phyloP scores from a whole-genome alignment of 805 yeast genomes.

The Cyberlindnera subsufficiens region DNA sequence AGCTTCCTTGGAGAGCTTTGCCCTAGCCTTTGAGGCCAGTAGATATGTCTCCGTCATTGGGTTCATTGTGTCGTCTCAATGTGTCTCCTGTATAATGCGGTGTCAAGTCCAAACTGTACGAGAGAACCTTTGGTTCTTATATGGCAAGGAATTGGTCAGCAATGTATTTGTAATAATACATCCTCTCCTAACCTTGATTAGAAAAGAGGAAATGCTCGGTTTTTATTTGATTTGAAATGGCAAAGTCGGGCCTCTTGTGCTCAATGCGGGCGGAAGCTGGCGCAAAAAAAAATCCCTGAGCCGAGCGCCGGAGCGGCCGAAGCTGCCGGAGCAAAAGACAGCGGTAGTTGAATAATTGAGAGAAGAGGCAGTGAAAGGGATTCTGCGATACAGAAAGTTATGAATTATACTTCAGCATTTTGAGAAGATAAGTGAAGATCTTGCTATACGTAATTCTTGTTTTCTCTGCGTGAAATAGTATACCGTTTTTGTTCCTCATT shows the following conservation, averaged over 20 bases:
- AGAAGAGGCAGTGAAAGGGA: too few species aligned
- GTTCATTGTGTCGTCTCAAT: conserved; percentile 6
- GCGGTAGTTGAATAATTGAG: too few species aligned
- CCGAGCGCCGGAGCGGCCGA: background rate
- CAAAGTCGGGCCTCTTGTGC: background rate
- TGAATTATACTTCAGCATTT: too few species aligned
- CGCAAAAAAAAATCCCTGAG: background rate
- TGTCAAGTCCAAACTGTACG: background rate
- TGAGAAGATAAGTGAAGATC: too few species aligned
- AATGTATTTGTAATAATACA: background rate
- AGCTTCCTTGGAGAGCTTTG: conserved; percentile 22
- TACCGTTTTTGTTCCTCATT: too few species aligned
- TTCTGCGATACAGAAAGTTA: too few species aligned
- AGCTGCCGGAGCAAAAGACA: too few species aligned
- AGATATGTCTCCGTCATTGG: conserved; percentile 20
- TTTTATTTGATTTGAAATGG: conserved; percentile 1
- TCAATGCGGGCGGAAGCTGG: background rate
- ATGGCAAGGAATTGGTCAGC: background rate
- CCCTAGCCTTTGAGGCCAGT: conserved; percentile 21
- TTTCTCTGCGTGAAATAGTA: too few species aligned
- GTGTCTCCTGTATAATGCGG: too few species aligned
- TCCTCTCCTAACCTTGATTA: background rate
- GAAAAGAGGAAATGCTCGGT: background rate
- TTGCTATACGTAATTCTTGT: too few species aligned
- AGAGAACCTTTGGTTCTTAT: background rate